Percentiles rank a stretch among this genome's conserved stretches.
Conservation (phyloP, 108 stramenopile genomes). For the Nitzschia sp. region DNA sequence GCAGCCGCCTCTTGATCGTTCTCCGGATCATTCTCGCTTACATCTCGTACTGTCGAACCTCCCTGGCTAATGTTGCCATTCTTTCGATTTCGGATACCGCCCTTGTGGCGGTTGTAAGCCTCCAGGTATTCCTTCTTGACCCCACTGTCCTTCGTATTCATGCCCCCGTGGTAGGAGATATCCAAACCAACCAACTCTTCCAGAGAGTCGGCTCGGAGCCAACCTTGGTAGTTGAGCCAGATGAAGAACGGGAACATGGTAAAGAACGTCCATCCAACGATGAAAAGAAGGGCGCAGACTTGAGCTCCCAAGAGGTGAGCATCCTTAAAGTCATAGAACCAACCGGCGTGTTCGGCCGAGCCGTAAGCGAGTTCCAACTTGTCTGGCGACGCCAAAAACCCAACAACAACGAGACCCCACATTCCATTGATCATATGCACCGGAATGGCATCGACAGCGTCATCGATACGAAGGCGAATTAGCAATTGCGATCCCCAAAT, state of each 20-base stretch:
- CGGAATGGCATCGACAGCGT: slow-evolving; percentile 93
- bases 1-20: slow-evolving; percentile 14
- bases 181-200: slow-evolving; percentile 83
- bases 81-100: neutral
- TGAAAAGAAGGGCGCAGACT: slow-evolving; percentile 68
- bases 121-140: slow-evolving; percentile 48
- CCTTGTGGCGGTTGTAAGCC: slow-evolving; percentile 35
- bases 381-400: slow-evolving; percentile 68
- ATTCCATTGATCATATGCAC: slow-evolving; percentile 86
- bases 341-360: slow-evolving; percentile 46
- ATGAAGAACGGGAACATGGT: slow-evolving; percentile 76
- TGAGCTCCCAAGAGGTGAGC: slow-evolving; percentile 62
- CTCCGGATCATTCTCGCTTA: slow-evolving; percentile 8
- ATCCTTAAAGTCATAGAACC: slow-evolving; percentile 63
- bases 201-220: slow-evolving; percentile 77
- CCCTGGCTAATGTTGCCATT: neutral
- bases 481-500: slow-evolving; percentile 55
- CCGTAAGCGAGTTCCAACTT: slow-evolving; percentile 41
- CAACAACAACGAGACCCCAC: slow-evolving; percentile 88
- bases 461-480: slow-evolving; percentile 76
- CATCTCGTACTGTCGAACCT: neutral
- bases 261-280: slow-evolving; percentile 68
- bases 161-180: slow-evolving; percentile 69
- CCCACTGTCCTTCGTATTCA: slow-evolving; percentile 4
- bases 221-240: slow-evolving; percentile 44